Evolutionary conservation across 345 rosid species (phyloP).

Genomic region (Rhodomyrtus tomentosa): DNA sequence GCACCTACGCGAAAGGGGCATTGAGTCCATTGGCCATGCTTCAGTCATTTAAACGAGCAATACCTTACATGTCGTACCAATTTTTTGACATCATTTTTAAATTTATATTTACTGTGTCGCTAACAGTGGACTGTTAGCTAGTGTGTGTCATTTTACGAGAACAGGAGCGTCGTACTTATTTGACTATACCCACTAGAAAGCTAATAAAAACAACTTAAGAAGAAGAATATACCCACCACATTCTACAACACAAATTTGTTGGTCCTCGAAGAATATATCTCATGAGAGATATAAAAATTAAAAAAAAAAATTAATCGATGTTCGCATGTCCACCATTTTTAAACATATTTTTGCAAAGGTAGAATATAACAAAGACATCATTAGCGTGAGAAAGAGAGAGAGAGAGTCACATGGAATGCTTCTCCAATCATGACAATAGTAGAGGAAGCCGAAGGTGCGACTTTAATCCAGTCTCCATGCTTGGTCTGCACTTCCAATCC

Average conservation of each 20-base stretch:
- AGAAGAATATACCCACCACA: background rate
- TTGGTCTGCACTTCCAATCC: slow-evolving; percentile 1
- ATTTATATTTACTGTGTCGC: background rate
- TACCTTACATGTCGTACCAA: background rate
- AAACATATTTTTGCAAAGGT: background rate
- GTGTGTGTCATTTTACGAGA: too few species aligned
- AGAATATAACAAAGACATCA: background rate
- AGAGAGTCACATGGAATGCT: slow-evolving; percentile 1
- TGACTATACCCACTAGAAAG: background rate
- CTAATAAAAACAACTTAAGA: background rate
- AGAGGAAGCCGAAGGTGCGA: background rate
- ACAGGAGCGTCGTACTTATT: too few species aligned
- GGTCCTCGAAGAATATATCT: background rate
- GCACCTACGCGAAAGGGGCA: too few species aligned
- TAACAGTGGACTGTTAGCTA: too few species aligned
- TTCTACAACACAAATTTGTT: background rate
- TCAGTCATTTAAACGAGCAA: too few species aligned
- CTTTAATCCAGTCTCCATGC: slow-evolving; percentile 1
- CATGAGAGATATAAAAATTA: background rate
- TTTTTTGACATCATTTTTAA: background rate
- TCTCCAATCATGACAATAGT: slow-evolving; percentile 3
- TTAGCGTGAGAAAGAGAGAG: background rate
- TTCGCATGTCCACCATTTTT: background rate
- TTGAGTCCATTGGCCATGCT: too few species aligned
- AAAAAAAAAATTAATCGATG: background rate